Evolutionary conservation across 495 filamentous ascomycete genomes (phyloP).

Genomic region (Aspergillus haitiensis): DNA sequence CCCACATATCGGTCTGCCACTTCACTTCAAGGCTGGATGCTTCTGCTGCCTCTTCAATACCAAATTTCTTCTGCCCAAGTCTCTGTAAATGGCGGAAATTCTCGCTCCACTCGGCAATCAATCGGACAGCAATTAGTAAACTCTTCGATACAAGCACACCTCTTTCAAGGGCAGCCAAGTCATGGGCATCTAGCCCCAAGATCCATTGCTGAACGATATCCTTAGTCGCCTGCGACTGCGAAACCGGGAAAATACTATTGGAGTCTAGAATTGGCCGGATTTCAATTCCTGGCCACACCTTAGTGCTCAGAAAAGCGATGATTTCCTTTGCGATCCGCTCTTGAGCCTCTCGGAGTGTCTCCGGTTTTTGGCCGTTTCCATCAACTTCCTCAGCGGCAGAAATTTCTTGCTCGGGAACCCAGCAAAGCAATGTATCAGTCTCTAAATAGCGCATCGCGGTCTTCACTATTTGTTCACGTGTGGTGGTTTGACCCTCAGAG

Average conservation of each 20-base stretch:
- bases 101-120: constrained; percentile 88
- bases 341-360: constrained; percentile 73
- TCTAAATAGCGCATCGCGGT: constrained; percentile 82
- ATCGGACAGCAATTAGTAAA: constrained; percentile 68
- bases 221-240: constrained; percentile 69
- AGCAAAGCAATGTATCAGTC: constrained; percentile 93
- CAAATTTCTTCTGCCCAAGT: constrained; percentile 41
- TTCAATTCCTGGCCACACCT: constrained; percentile 83
- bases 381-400: constrained; percentile 31
- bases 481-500: constrained; percentile 42
- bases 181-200: constrained; percentile 64
- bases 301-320: constrained; percentile 63
- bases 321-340: constrained; percentile 63
- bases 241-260: constrained; percentile 66
- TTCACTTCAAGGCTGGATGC: constrained; percentile 80
- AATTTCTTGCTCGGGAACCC: constrained; percentile 64
- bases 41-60: constrained; percentile 65
- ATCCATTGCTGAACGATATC: constrained; percentile 81
- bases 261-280: constrained; percentile 74
- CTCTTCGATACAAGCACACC: constrained; percentile 84
- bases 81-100: constrained; percentile 53
- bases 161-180: constrained; percentile 84
- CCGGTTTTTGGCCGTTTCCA: constrained; percentile 30
- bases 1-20: constrained; percentile 91
- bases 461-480: constrained; percentile 58